These are phyloP conservation scores for Nigrospora oryzae DNA, from an alignment of 2,329 filamentous ascomycete species.

Conservation along the genomic window DNA sequence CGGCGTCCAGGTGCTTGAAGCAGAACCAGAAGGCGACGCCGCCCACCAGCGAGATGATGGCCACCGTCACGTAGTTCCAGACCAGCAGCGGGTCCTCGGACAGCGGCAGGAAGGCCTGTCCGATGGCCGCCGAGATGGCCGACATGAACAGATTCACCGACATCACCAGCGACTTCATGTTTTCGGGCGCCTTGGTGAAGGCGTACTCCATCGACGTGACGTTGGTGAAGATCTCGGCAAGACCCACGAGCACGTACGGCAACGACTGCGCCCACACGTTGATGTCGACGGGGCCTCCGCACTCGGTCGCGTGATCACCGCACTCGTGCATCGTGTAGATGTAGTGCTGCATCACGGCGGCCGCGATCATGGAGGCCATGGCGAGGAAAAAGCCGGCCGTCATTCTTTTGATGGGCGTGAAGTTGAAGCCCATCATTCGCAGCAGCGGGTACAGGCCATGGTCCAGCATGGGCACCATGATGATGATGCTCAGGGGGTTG, in stretches of 20 bases:
- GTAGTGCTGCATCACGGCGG: constrained; percentile 46
- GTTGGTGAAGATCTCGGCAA: constrained; percentile 49
- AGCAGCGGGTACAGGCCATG: constrained; percentile 50
- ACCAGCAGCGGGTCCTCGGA: constrained; percentile 33
- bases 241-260: constrained; percentile 40
- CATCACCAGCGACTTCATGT: constrained; percentile 53
- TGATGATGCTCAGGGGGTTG: constrained; percentile 50
- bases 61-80: constrained; percentile 57
- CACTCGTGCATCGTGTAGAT: constrained; percentile 50
- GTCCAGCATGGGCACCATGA: constrained; percentile 45
- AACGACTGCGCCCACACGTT: constrained; percentile 44
- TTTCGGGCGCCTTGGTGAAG: constrained; percentile 57
- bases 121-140: constrained; percentile 44
- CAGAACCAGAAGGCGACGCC: constrained; percentile 60
- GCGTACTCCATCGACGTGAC: constrained; percentile 61
- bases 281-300: constrained; percentile 29
- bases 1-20: constrained; percentile 54
- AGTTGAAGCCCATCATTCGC: constrained; percentile 39
- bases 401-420: constrained; percentile 50
- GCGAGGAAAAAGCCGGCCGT: constrained; percentile 45
- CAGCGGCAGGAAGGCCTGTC: constrained; percentile 31
- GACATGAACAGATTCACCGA: constrained; percentile 49
- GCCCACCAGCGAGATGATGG: constrained; percentile 53
- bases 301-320: constrained; percentile 12
- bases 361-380: constrained; percentile 43